These are phyloP conservation scores for Fraxinus platypoda DNA, from an alignment of 305 asterid genomes.

Conservation along the genomic window DNA sequence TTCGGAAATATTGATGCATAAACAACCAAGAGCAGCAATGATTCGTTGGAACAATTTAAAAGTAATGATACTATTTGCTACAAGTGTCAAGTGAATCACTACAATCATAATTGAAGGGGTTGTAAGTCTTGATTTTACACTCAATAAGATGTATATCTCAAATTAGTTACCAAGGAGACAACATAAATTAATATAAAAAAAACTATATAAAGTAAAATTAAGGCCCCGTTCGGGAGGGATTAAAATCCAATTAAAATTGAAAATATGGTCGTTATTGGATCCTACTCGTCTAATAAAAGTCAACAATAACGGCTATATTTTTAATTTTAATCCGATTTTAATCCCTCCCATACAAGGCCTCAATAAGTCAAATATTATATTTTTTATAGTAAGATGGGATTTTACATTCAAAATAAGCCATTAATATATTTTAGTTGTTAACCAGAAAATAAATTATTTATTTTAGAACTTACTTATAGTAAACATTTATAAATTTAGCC, in stretches of 20 bases:
- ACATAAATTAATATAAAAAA: too few species aligned
- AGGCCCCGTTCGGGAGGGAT: too few species aligned
- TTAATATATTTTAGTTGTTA: neutral
- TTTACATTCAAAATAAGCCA: neutral
- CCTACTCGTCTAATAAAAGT: too few species aligned
- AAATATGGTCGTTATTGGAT: too few species aligned
- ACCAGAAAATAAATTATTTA: neutral
- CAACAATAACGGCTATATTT: too few species aligned
- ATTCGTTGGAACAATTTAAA: neutral
- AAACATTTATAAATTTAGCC: neutral
- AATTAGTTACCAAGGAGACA: too few species aligned
- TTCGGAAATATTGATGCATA: neutral
- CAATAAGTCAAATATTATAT: neutral
- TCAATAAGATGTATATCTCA: too few species aligned
- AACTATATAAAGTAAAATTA: too few species aligned
- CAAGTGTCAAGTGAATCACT: neutral
- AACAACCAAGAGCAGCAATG: neutral
- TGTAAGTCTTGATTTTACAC: neutral
- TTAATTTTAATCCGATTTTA: too few species aligned
- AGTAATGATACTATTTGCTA: neutral
- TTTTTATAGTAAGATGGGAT: neutral
- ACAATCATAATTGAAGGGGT: neutral
- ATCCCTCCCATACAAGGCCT: too few species aligned
- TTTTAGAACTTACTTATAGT: too few species aligned
- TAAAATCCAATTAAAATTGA: too few species aligned